phyloP scores from a whole-genome alignment of 1,284 basidiomycete genomes.

The Boletus chippewaensis region DNA sequence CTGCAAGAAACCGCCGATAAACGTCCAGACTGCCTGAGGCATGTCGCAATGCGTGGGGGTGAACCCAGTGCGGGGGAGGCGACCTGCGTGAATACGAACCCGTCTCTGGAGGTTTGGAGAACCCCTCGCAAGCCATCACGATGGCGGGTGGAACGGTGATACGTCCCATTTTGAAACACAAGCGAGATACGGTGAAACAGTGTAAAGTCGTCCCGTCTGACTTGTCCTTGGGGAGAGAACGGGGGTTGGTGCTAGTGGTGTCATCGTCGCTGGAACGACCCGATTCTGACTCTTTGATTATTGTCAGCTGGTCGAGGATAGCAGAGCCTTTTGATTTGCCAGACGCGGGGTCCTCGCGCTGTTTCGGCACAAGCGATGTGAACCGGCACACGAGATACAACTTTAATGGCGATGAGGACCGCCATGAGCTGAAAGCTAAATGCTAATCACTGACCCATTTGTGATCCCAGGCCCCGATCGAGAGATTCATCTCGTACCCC shows the following conservation, averaged over 20 bases:
- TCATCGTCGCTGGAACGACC: conserved; percentile 10
- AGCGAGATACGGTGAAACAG: conserved; percentile 58
- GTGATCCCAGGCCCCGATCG: conserved; percentile 65
- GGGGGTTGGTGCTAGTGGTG: conserved; percentile 26
- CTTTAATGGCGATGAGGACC: conserved; percentile 3
- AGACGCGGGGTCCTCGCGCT: not conserved
- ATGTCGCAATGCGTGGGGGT: conserved; percentile 35
- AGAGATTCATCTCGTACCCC: conserved; percentile 62
- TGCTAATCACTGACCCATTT: conserved; percentile 62
- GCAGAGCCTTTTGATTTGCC: not conserved
- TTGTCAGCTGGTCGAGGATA: not conserved
- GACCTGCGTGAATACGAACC: conserved; percentile 31
- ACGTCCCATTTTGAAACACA: conserved; percentile 71
- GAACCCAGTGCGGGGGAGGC: conserved; percentile 48
- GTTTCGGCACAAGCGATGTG: conserved; percentile 10
- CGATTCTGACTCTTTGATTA: not conserved
- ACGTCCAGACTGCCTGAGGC: conserved; percentile 36
- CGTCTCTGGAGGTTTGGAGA: conserved; percentile 31
- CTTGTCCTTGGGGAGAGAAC: conserved; percentile 23
- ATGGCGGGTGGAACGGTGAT: conserved; percentile 69
- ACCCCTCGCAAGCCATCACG: conserved; percentile 49
- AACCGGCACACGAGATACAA: conserved; percentile 27
- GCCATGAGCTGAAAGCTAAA: not conserved
- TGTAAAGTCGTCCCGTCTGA: conserved; percentile 52
- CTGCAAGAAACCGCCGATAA: conserved; percentile 41